Conservation (phyloP, 768 basidiomycete species). For the Amanita brunnescens region DNA sequence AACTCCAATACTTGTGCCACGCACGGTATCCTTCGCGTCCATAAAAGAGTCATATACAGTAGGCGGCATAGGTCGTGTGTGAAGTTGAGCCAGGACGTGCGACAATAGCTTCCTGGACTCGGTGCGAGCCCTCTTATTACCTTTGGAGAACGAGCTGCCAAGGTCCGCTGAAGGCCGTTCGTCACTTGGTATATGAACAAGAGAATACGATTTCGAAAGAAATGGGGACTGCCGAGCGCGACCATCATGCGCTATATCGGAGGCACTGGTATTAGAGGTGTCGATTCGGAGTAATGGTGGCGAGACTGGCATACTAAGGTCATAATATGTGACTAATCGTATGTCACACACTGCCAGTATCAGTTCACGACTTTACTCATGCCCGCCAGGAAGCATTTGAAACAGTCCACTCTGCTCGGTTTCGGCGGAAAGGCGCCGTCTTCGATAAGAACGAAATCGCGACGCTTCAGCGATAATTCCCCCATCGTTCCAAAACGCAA, state of each 20-base stretch:
- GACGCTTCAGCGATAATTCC: background rate
- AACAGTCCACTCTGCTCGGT: conserved; percentile 36
- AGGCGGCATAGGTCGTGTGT: conserved; percentile 45
- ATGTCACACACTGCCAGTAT: background rate
- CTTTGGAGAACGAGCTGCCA: conserved; percentile 8
- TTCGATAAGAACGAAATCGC: background rate
- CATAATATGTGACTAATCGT: background rate
- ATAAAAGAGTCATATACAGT: conserved; percentile 37
- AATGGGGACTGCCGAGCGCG: background rate
- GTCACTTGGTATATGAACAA: background rate
- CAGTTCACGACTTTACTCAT: background rate
- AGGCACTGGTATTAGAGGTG: conserved; percentile 10
- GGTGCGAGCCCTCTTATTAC: conserved; percentile 35
- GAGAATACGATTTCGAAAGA: background rate
- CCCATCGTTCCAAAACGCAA: background rate
- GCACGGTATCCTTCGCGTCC: conserved; percentile 15
- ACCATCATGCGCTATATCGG: background rate
- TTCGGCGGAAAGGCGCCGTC: conserved; percentile 7
- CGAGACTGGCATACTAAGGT: too few relatives aligned
- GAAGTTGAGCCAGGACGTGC: conserved; percentile 57
- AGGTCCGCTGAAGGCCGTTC: background rate
- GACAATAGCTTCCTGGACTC: conserved; percentile 66
- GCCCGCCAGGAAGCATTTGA: conserved; percentile 16
- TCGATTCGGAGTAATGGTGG: conserved; percentile 2
- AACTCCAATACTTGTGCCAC: conserved; percentile 28